Percentiles rank a stretch among this genome's conserved stretches.
phyloP scores from a whole-genome alignment of 768 basidiomycete genomes.

The Gymnopilus junonius region DNA sequence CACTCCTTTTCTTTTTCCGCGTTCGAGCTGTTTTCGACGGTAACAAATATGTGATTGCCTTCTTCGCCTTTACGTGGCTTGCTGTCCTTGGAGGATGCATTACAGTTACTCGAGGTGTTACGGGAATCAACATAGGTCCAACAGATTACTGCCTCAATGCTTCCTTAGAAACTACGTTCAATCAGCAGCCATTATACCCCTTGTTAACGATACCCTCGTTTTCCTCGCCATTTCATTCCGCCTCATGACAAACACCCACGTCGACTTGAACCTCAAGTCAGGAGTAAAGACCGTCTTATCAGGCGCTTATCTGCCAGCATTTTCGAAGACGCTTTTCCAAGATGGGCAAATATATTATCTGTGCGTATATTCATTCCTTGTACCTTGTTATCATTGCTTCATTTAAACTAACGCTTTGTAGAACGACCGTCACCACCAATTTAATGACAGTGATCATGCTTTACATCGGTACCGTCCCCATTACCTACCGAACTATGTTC shows the following conservation, averaged over 20 bases:
- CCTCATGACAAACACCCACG: conserved; percentile 19
- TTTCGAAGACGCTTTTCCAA: conserved; percentile 26
- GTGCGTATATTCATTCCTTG: conserved; percentile 2
- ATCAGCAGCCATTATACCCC: conserved; percentile 12
- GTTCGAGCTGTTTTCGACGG: conserved; percentile 25
- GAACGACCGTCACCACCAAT: conserved; percentile 10
- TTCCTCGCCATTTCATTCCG: conserved; percentile 35
- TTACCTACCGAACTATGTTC: conserved; percentile 16
- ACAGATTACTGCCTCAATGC: conserved; percentile 24
- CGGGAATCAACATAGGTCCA: conserved; percentile 21
- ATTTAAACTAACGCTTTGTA: neutral
- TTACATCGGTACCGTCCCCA: conserved; percentile 8
- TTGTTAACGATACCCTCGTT: conserved; percentile 32
- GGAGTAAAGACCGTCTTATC: conserved; percentile 12
- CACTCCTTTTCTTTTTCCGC: conserved; percentile 33
- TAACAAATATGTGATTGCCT: conserved; percentile 17
- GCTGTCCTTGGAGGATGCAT: conserved; percentile 27
- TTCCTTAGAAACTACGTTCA: neutral
- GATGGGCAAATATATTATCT: conserved; percentile 34
- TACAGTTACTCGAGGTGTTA: conserved; percentile 22
- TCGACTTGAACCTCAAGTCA: neutral
- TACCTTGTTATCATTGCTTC: neutral
- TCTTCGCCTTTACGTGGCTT: conserved; percentile 35
- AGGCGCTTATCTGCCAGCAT: conserved; percentile 25
- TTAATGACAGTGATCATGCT: conserved; percentile 17